Conservation (phyloP, 805 yeast species). For the Hanseniaspora mollemarum region DNA sequence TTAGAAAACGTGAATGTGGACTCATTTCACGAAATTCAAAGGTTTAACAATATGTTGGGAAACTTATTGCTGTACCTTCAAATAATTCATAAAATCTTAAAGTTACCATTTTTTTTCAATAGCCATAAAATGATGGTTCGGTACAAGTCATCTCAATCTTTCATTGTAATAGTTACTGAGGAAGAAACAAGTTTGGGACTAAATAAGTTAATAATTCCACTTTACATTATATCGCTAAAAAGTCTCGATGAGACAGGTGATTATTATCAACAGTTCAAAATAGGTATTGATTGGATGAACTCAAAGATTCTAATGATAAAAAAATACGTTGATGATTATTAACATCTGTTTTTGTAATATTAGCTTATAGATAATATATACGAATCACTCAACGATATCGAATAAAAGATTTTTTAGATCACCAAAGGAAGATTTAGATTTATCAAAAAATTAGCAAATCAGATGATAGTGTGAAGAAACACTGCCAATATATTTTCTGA, state of each 20-base stretch:
- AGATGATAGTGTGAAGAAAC: background rate
- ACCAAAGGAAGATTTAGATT: no score
- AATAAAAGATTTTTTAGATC: background rate
- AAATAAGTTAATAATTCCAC: conserved; percentile 6
- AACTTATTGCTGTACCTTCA: conserved; percentile 1
- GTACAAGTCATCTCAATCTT: conserved; percentile 7
- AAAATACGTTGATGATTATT: background rate
- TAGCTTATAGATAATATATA: no score
- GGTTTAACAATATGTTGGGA: conserved; percentile 1
- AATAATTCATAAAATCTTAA: conserved; percentile 4
- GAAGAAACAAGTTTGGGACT: background rate
- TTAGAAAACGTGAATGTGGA: background rate
- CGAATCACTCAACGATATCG: background rate
- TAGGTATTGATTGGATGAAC: background rate
- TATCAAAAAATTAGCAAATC: no score
- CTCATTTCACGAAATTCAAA: background rate
- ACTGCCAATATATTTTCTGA: background rate
- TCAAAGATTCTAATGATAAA: background rate
- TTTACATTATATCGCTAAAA: background rate
- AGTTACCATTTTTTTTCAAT: conserved; percentile 9
- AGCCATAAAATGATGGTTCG: conserved; percentile 4
- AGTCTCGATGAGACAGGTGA: background rate
- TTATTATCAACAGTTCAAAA: background rate
- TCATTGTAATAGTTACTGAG: background rate
- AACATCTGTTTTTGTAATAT: background rate